phyloP scores from a whole-genome alignment of 1,284 basidiomycete species.

The Sutorius eximius region DNA sequence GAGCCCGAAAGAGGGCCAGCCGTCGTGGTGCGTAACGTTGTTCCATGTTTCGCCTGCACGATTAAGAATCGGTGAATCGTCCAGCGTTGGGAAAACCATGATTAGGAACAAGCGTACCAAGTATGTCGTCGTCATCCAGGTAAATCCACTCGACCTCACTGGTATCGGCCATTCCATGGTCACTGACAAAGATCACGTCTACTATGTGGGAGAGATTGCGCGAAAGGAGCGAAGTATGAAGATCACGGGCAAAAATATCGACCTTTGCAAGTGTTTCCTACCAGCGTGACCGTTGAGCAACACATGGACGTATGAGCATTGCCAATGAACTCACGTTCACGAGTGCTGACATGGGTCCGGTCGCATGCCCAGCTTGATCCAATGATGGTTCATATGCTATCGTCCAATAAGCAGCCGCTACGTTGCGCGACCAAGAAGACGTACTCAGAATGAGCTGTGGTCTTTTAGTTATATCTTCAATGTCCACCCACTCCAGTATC shows the following conservation, averaged over 20 bases:
- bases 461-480: slow-evolving; percentile 58
- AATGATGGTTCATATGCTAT: slow-evolving; percentile 75
- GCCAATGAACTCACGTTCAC: slow-evolving; percentile 58
- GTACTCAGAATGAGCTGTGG: slow-evolving; percentile 79
- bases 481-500: slow-evolving; percentile 76
- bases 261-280: slow-evolving; percentile 68
- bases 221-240: slow-evolving; percentile 61
- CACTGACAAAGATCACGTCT: slow-evolving; percentile 87
- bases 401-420: slow-evolving; percentile 1
- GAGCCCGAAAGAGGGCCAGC: slow-evolving; percentile 85
- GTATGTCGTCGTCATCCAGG: slow-evolving; percentile 69
- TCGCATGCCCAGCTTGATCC: slow-evolving; percentile 79
- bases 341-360: slow-evolving; percentile 70
- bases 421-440: slow-evolving; percentile 16
- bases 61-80: neutral
- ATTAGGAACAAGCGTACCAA: slow-evolving; percentile 40
- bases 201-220: slow-evolving; percentile 82
- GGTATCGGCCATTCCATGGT: slow-evolving; percentile 92
- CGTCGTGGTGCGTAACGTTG: slow-evolving; percentile 37
- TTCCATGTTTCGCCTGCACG: slow-evolving; percentile 27
- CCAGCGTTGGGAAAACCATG: neutral
- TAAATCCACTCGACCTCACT: slow-evolving; percentile 74
- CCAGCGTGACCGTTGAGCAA: neutral
- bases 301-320: neutral
- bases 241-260: slow-evolving; percentile 72